phyloP scores from a whole-genome alignment of 2,329 filamentous ascomycete genomes.

The Xylaria multiplex region DNA sequence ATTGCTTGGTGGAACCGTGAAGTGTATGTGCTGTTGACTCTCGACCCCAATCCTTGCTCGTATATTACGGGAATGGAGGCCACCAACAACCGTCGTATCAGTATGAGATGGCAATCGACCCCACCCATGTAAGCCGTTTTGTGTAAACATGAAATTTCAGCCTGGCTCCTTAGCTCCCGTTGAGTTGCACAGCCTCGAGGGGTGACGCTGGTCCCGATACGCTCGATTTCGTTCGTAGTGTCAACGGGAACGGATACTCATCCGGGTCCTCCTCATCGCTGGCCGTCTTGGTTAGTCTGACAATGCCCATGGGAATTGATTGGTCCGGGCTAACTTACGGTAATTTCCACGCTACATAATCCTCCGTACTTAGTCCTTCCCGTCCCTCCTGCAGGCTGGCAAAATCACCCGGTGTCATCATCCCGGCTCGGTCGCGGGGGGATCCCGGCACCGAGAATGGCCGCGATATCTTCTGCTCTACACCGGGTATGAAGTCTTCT shows the following conservation, averaged over 20 bases:
- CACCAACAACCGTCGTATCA: not conserved
- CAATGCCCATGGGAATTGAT: not conserved
- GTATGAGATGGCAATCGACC: not conserved
- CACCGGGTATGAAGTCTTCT: constrained; percentile 89
- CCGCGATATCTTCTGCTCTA: constrained; percentile 93
- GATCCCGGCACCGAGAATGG: constrained; percentile 95
- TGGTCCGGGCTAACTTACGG: constrained; percentile 73
- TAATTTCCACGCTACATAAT: constrained; percentile 97
- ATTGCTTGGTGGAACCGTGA: too few relatives aligned
- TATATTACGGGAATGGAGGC: not conserved
- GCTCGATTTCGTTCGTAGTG: constrained; percentile 59
- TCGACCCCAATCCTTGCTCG: not conserved
- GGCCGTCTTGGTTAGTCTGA: constrained; percentile 47
- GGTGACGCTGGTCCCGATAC: constrained; percentile 53
- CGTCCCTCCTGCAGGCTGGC: constrained; percentile 93
- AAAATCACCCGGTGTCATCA: constrained; percentile 99
- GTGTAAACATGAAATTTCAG: not conserved
- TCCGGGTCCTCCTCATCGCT: constrained; percentile 94
- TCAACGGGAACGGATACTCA: constrained; percentile 70
- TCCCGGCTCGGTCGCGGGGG: constrained; percentile 87
- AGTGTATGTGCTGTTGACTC: not conserved
- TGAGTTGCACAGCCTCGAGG: constrained; percentile 55
- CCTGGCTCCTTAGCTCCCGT: constrained; percentile 50
- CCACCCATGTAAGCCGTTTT: not conserved
- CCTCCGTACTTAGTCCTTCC: constrained; percentile 93